phyloP scores from a whole-genome alignment of 108 stramenopile genomes.

The Conticribra guillardii region DNA sequence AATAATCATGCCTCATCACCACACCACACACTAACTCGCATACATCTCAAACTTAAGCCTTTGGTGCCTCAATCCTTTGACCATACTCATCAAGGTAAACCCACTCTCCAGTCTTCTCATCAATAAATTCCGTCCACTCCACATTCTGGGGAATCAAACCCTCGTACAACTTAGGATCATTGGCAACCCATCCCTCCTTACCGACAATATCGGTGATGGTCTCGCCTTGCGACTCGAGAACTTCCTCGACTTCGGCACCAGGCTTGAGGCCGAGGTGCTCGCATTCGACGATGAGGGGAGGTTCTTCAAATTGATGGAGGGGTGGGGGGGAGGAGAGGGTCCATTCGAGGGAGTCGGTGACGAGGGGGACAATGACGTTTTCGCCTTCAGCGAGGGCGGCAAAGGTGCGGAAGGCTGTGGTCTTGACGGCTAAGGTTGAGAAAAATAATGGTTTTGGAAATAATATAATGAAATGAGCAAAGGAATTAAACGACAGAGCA shows the following conservation, averaged over 20 bases:
- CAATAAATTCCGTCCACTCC: slow-evolving; percentile 90
- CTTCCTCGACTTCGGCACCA: slow-evolving; percentile 87
- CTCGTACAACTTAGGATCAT: slow-evolving; percentile 86
- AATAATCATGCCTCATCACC: too few species aligned
- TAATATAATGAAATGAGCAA: not conserved
- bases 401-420: slow-evolving; percentile 16
- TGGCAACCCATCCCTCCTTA: slow-evolving; percentile 84
- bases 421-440: slow-evolving; percentile 16
- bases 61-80: slow-evolving; percentile 57
- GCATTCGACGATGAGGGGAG: slow-evolving; percentile 95
- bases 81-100: slow-evolving; percentile 86
- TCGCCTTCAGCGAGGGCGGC: slow-evolving; percentile 63
- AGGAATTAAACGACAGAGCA: not conserved
- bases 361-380: slow-evolving; percentile 89
- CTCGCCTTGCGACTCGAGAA: slow-evolving; percentile 80
- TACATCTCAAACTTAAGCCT: too few species aligned
- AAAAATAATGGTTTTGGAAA: not conserved
- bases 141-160: slow-evolving; percentile 88
- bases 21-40: too few species aligned
- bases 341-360: slow-evolving; percentile 96
- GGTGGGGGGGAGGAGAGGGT: slow-evolving; percentile 93
- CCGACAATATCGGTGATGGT: slow-evolving; percentile 86
- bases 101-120: slow-evolving; percentile 90
- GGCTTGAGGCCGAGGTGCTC: slow-evolving; percentile 82
- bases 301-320: slow-evolving; percentile 98